Percentiles rank a stretch among this genome's conserved stretches.
Conservation (phyloP, 2,329 filamentous ascomycete genomes). For the Penicillium capsulatum region DNA sequence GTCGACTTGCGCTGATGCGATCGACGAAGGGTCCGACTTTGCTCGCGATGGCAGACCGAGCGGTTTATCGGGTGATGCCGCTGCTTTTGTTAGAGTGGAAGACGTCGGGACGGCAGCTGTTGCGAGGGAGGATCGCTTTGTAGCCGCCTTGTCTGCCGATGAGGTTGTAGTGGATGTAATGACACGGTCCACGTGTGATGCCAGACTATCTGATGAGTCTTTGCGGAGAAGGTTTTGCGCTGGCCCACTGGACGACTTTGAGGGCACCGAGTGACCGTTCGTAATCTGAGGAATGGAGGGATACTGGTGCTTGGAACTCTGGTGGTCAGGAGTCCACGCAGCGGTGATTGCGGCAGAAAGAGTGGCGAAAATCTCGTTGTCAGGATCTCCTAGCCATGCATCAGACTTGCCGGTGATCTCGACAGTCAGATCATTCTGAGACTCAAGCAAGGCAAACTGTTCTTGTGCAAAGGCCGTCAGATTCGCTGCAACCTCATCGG, state of each 20-base stretch:
- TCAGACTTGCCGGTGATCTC: slow-evolving; percentile 91
- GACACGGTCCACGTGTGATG: slow-evolving; percentile 39
- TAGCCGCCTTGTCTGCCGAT: slow-evolving; percentile 27
- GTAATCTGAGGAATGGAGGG: slow-evolving; percentile 25
- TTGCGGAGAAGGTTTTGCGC: slow-evolving; percentile 27
- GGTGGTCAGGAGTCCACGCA: slow-evolving; percentile 62
- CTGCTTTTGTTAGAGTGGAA: slow-evolving; percentile 36
- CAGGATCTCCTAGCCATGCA: slow-evolving; percentile 90
- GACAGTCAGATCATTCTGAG: slow-evolving; percentile 74
- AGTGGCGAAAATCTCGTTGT: slow-evolving; percentile 84
- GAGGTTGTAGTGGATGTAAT: slow-evolving; percentile 39
- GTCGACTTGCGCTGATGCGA: not conserved
- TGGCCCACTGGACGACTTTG: slow-evolving; percentile 14
- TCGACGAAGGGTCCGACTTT: slow-evolving; percentile 6
- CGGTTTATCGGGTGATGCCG: slow-evolving; percentile 12
- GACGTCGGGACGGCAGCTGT: slow-evolving; percentile 35
- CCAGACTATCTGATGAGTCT: slow-evolving; percentile 38
- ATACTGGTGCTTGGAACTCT: slow-evolving; percentile 33
- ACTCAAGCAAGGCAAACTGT: slow-evolving; percentile 70
- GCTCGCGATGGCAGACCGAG: slow-evolving; percentile 9
- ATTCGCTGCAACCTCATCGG: slow-evolving; percentile 66
- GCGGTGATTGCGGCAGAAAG: slow-evolving; percentile 79
- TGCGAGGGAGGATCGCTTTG: slow-evolving; percentile 24
- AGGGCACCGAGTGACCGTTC: slow-evolving; percentile 10
- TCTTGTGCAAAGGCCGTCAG: slow-evolving; percentile 64